Conservation (phyloP, 345 rosid genomes). For the Pugionium cornutum region DNA sequence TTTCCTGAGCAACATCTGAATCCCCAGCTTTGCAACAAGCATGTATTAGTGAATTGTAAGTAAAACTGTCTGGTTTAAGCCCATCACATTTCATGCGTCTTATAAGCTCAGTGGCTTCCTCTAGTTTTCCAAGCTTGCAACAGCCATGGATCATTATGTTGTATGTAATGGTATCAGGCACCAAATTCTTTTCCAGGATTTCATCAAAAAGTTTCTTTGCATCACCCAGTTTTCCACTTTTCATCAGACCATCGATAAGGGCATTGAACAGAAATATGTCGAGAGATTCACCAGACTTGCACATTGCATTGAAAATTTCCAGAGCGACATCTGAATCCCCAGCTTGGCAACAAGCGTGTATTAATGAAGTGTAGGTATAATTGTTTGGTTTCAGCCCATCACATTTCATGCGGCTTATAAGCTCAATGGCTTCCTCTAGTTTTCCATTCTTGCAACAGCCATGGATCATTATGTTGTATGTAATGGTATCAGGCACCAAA, state of each 20-base stretch:
- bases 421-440: conserved; percentile 10
- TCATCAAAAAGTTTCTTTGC: conserved; percentile 10
- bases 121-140: conserved; percentile 1
- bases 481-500: conserved; percentile 22
- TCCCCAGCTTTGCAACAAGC: conserved; percentile 1
- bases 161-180: conserved; percentile 8
- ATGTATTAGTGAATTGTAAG: neutral
- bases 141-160: conserved; percentile 12
- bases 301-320: conserved; percentile 11
- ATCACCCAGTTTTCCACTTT: conserved; percentile 5
- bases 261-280: conserved; percentile 10
- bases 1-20: neutral
- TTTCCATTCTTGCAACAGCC: conserved; percentile 13
- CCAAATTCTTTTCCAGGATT: conserved; percentile 17
- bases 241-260: conserved; percentile 20
- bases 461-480: neutral
- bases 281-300: conserved; percentile 12
- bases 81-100: conserved; percentile 10
- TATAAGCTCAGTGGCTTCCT: conserved; percentile 16
- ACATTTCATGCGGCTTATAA: conserved; percentile 10
- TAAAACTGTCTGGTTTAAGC: conserved; percentile 13
- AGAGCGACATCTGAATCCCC: neutral
- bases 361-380: neutral
- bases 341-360: conserved; percentile 5
- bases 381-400: conserved; percentile 16